These are phyloP conservation scores for Taphrina betulina DNA, from an alignment of 1,139 yeast species.

Conservation along the genomic window DNA sequence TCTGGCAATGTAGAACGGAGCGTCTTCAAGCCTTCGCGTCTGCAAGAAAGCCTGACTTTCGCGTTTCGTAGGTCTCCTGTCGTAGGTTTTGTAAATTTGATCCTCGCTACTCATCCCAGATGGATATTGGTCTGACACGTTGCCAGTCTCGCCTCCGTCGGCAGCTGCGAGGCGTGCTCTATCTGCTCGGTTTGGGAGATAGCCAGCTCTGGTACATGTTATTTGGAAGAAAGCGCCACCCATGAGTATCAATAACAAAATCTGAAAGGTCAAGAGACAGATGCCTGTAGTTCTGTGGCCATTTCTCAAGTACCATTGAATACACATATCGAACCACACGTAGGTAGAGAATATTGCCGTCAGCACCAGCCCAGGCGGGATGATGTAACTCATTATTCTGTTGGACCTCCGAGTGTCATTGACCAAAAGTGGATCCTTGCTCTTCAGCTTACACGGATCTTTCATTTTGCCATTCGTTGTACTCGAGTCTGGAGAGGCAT, in stretches of 20 bases:
- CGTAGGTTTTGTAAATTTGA: slow-evolving; percentile 18
- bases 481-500: no score
- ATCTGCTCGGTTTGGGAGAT: slow-evolving; percentile 41
- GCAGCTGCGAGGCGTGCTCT: slow-evolving; percentile 32
- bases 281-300: slow-evolving; percentile 24
- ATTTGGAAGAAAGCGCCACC: slow-evolving; percentile 23
- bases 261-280: slow-evolving; percentile 21
- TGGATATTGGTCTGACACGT: not conserved
- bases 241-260: slow-evolving; percentile 25
- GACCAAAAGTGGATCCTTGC: no score
- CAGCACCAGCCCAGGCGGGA: slow-evolving; percentile 32
- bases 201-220: slow-evolving; percentile 26
- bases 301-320: slow-evolving; percentile 23
- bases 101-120: not conserved
- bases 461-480: no score
- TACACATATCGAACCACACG: slow-evolving; percentile 25
- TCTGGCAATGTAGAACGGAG: slow-evolving; percentile 11
- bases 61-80: slow-evolving; percentile 4
- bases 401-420: slow-evolving; percentile 30
- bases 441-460: no score
- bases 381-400: slow-evolving; percentile 27
- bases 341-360: slow-evolving; percentile 27
- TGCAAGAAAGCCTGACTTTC: slow-evolving; percentile 6
- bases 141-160: slow-evolving; percentile 13
- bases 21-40: slow-evolving; percentile 1